A percentile compares a stretch with the other conserved stretches of the same genome.
Evolutionary conservation across 2,329 filamentous ascomycete species (phyloP).

Genomic region (Colletotrichum noveboracense): DNA sequence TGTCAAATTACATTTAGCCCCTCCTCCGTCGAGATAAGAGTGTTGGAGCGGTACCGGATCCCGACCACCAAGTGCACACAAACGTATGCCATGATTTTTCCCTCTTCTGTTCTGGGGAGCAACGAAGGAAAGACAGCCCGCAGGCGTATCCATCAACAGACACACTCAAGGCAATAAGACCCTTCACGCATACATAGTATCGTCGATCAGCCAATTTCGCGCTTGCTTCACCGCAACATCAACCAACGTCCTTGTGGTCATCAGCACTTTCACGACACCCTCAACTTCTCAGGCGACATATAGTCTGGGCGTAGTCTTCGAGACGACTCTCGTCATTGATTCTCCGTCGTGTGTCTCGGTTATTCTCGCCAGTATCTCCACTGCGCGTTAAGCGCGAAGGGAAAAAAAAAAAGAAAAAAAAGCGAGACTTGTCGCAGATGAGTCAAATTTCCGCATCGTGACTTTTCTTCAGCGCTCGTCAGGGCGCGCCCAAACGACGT

Average conservation of each 20-base stretch:
- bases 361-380: background rate
- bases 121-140: background rate
- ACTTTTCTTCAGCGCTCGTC: conserved; percentile 17
- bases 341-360: background rate
- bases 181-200: conserved; percentile 16
- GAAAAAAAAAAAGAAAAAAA: background rate
- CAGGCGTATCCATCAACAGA: conserved; percentile 15
- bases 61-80: background rate
- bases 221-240: conserved; percentile 10
- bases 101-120: background rate
- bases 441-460: conserved; percentile 13
- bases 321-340: background rate
- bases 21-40: conserved; percentile 12
- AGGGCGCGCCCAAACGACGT: background rate
- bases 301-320: background rate
- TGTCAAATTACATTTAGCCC: background rate
- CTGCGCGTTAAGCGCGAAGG: conserved; percentile 14
- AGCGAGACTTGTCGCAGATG: background rate
- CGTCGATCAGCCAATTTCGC: background rate
- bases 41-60: conserved; percentile 11
- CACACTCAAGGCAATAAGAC: background rate
- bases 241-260: background rate
- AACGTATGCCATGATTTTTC: background rate
- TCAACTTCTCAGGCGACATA: background rate
- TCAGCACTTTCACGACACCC: background rate